Evolutionary conservation across 2,329 filamentous ascomycete species (phyloP), one percentile per base, ranked within the genome.

Genomic region (Colletotrichum sp.): DNA sequence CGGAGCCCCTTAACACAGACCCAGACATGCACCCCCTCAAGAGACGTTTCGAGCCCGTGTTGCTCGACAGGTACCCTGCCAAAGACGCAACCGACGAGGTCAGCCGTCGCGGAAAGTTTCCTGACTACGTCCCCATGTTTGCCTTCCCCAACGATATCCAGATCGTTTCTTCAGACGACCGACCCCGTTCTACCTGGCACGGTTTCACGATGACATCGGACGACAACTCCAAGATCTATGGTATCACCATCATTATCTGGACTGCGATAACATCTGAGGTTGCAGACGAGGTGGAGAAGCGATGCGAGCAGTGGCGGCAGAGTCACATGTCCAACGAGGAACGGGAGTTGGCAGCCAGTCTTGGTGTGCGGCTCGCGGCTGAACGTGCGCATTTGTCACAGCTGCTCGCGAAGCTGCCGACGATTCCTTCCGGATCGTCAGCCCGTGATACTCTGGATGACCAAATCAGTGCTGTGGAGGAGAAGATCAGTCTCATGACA

Each of bases 101-200:
- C 67, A 92, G 94, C 79, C 91, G 94, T 80, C 91, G 97, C 81
- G 96, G 95, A 70, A 93, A 91, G 73, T 98, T 99, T 82, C 97
- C 97, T 1, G 97, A 99, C 82, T 99, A 98, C 81, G 95, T 99
- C 22, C 97, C 97, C 72, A 98, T 99, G 97, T 99, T 99, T 85
- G 96, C 97, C 70, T 99, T 98, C 81, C 97, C 97, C 61, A 98
- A 98, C 84, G 97, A 99, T 84, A 97, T 99, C 80, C 96, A 96
- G 78, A 97, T 99, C 68, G 95, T 98, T 12, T 98, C 97, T 2
- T 96, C 96, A 2, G 97, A 99, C 81, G 95, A 98, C 83, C 91
- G 96, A 77, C 97, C 97, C 1, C 91, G 96, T 77, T 96, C 97
- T n/a, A 98, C 96, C 28, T 99, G 97, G 97, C 97, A 99, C 85